Base-by-base conservation (phyloP, 73 alveolate genomes). In the Paramecium biaurelia region DNA sequence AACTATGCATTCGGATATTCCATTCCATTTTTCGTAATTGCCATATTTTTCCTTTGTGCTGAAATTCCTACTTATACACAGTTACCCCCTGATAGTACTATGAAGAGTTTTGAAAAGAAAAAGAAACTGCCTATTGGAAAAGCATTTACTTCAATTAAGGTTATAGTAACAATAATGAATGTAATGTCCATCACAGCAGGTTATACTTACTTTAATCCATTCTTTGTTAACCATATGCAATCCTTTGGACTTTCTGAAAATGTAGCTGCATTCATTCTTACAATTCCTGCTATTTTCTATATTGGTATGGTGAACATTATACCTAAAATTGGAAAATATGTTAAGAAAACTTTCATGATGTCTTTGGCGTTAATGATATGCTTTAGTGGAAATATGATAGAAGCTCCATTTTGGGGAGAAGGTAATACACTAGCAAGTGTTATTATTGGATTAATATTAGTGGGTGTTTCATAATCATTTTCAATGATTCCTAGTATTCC, bases 381-480 rank as follows among this genome's bases (percentile, higher is more conserved):
- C 15, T 79, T 79, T 79, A 24, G 56, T 42, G 90, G 90, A 5
- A 79, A 79, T 10, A 79, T 79, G 90, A 3, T 79, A 10, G 90
- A 79, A 79, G 90, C 90, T 4, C 90, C 90, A 43, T 79, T 79
- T 79, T 79, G 90, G 90, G 90, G 90, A 23, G 42, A 32, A 43
- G 90, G 72, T 10, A 79, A 79, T 79, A 79, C 90, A 11, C 11
- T 79, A 20, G 72, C 72, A 43, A 32, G 63, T 30, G 90, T 79
- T 7, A 47, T 79, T n/a, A 41, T 79, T 79, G 90, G 90, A 42
- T 45, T 79, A 18, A 79, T 79, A 8, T 45, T 41, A n/a, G 90
- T 79, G n/a, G 90, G 90, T 30, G 24, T 26, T 24, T 32, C 90
- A 14, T 12, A 79, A 20, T 32, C 90, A 38, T 79, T 79, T 12